These are phyloP conservation scores for Hypoxylon sp. DNA, from an alignment of 2,329 filamentous ascomycete species.

Conservation along the genomic window DNA sequence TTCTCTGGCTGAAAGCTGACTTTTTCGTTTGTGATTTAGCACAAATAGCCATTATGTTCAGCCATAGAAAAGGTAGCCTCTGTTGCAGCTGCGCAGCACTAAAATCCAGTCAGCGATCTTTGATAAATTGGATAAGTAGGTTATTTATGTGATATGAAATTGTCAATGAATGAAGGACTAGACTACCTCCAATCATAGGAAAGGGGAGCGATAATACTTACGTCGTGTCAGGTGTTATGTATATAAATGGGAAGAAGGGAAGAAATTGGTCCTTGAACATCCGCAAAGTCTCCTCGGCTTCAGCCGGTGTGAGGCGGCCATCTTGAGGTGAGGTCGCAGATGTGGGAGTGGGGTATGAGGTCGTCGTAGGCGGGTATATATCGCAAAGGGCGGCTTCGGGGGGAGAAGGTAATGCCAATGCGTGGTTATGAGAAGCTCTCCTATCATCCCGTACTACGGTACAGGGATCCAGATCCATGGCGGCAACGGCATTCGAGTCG, in stretches of 20 bases:
- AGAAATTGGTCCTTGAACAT: slow-evolving; percentile 50
- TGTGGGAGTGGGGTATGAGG: slow-evolving; percentile 43
- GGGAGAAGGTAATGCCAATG: slow-evolving; percentile 26
- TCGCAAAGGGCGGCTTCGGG: slow-evolving; percentile 33
- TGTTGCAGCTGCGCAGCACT: slow-evolving; percentile 48
- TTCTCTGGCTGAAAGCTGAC: slow-evolving; percentile 57
- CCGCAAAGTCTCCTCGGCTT: slow-evolving; percentile 49
- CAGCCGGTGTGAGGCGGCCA: slow-evolving; percentile 38
- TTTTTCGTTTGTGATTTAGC: slow-evolving; percentile 61
- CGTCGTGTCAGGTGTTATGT: slow-evolving; percentile 48
- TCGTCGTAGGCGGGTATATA: slow-evolving; percentile 33
- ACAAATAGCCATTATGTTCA: slow-evolving; percentile 64
- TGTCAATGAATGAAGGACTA: neutral
- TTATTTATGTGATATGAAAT: slow-evolving; percentile 1
- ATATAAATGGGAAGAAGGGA: slow-evolving; percentile 51
- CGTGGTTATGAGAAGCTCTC: slow-evolving; percentile 9
- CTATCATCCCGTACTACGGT: slow-evolving; percentile 20
- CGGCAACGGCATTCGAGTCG: slow-evolving; percentile 15
- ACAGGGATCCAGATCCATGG: slow-evolving; percentile 28
- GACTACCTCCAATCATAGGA: neutral
- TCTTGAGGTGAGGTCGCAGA: slow-evolving; percentile 38
- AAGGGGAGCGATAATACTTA: slow-evolving; percentile 22
- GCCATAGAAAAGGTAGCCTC: slow-evolving; percentile 63
- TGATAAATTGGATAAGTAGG: slow-evolving; percentile 11
- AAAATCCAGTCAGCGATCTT: slow-evolving; percentile 31